Percentiles rank a stretch among this genome's conserved stretches.
Conservation (phyloP, 306 rosid species). For the Ammopiptanthus mongolicus region DNA sequence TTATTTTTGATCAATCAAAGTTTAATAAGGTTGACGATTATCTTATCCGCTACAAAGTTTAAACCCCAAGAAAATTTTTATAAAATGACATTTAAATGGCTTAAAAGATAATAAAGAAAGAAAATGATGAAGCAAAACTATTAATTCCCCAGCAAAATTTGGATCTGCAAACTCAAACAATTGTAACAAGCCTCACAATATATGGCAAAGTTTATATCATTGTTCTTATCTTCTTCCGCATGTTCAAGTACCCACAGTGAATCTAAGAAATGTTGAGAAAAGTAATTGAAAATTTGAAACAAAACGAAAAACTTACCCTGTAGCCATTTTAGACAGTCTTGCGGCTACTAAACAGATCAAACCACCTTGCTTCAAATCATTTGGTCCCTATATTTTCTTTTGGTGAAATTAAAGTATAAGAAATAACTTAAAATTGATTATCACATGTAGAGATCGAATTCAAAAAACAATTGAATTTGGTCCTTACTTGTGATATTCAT, state of each 20-base stretch:
- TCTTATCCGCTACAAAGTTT: not conserved
- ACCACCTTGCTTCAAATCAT: no score
- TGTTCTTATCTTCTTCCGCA: not conserved
- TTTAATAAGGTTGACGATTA: not conserved
- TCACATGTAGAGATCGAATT: no score
- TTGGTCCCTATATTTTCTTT: no score
- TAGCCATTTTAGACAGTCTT: slow-evolving; percentile 36
- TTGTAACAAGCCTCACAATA: slow-evolving; percentile 4
- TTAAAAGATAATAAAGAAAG: not conserved
- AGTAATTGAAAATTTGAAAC: slow-evolving; percentile 1
- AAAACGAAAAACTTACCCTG: slow-evolving; percentile 54
- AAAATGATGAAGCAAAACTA: slow-evolving; percentile 5
- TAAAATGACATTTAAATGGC: not conserved
- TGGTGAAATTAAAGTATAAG: no score
- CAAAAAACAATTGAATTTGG: no score
- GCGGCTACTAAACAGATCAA: no score
- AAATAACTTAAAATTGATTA: no score
- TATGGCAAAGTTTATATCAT: not conserved
- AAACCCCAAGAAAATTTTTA: not conserved
- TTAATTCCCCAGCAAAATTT: slow-evolving; percentile 3
- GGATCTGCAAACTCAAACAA: slow-evolving; percentile 14
- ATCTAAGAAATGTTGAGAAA: not conserved
- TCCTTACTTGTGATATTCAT: no score
- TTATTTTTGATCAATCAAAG: no score
- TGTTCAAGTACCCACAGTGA: no score